A percentile compares a stretch with the other conserved stretches of the same genome.
Conservation (phyloP, 192 early-diverging fungal genomes). For the Globomyces pollinis-pini region DNA sequence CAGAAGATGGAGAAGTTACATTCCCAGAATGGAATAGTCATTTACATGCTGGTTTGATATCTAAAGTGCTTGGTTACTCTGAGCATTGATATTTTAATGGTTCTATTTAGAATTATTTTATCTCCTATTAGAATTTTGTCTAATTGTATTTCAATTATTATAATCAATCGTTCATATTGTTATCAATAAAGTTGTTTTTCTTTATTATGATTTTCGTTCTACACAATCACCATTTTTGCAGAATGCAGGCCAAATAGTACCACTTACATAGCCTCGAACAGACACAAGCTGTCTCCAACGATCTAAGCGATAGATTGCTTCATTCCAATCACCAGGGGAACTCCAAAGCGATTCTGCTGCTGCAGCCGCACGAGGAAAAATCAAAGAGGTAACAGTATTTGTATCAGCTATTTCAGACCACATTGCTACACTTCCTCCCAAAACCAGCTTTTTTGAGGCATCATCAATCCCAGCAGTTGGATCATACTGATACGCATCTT, state of each 20-base stretch:
- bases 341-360: conserved; percentile 20
- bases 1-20: no score
- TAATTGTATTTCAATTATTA: no score
- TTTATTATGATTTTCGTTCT: no score
- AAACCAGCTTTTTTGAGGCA: neutral
- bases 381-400: conserved; percentile 3
- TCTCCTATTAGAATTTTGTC: no score
- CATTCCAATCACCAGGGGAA: neutral
- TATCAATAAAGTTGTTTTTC: no score
- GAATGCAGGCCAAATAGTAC: neutral
- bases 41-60: no score
- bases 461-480: conserved; percentile 8
- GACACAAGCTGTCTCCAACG: neutral
- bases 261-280: neutral
- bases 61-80: no score
- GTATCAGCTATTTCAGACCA: conserved; percentile 16
- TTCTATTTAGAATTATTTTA: no score
- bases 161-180: no score
- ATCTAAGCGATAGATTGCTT: neutral
- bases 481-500: conserved; percentile 15
- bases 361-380: conserved; percentile 17
- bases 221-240: neutral
- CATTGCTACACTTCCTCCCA: conserved; percentile 19
- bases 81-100: no score
- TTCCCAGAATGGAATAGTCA: no score